phyloP scores from a whole-genome alignment of 352 stramenopile species.

The Globisporangium camurandrum region DNA sequence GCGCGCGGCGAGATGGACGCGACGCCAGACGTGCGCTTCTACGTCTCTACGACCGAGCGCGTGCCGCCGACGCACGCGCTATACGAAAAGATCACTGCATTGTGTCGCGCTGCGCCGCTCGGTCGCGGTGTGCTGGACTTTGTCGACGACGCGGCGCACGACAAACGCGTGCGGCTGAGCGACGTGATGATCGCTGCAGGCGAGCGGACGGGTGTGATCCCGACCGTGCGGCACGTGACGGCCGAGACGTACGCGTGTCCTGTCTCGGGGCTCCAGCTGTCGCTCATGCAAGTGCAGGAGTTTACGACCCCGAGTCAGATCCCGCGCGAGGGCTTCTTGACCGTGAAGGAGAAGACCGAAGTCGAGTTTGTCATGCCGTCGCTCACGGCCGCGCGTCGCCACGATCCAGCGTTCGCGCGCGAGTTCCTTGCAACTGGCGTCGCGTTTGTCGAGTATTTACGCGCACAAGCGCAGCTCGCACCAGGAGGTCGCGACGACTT shows the following conservation, averaged over 20 bases:
- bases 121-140: constrained; percentile 57
- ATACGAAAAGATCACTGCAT: constrained; percentile 22
- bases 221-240: constrained; percentile 52
- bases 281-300: constrained; percentile 49
- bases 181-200: constrained; percentile 33
- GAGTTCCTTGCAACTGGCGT: constrained; percentile 49
- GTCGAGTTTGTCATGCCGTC: constrained; percentile 54
- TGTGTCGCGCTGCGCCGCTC: constrained; percentile 24
- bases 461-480: constrained; percentile 11
- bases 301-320: constrained; percentile 41
- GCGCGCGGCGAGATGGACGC: constrained; percentile 49
- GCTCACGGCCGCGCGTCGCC: constrained; percentile 40
- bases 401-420: constrained; percentile 43
- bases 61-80: constrained; percentile 40
- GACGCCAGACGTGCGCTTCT: constrained; percentile 68
- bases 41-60: constrained; percentile 63
- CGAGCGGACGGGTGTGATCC: constrained; percentile 28
- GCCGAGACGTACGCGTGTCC: constrained; percentile 36
- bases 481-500: not conserved
- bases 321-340: constrained; percentile 39
- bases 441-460: constrained; percentile 62
- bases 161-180: constrained; percentile 50
- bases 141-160: constrained; percentile 18
- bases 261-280: constrained; percentile 23
- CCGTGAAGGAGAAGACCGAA: constrained; percentile 45